These are phyloP conservation scores for Pilatotrama ljubarskyi DNA, from an alignment of 768 basidiomycete genomes.

Conservation along the genomic window DNA sequence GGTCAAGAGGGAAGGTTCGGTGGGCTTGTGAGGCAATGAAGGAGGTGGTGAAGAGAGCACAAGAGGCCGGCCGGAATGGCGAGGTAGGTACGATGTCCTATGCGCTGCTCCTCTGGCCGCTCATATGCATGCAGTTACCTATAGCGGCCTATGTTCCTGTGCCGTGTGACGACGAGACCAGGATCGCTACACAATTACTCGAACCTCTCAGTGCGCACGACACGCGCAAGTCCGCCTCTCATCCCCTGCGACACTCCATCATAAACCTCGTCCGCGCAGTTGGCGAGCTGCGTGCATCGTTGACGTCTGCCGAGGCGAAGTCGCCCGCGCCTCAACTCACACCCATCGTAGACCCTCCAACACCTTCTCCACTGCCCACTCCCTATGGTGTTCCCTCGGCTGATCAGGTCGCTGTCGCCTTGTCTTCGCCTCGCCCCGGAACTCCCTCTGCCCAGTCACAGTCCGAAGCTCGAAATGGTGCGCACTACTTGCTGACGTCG, in stretches of 20 bases:
- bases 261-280: slow-evolving; percentile 73
- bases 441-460: slow-evolving; percentile 11
- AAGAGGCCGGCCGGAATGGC: slow-evolving; percentile 43
- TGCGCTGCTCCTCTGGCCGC: not conserved
- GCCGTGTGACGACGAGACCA: slow-evolving; percentile 42
- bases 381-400: not conserved
- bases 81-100: slow-evolving; percentile 49
- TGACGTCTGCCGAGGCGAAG: slow-evolving; percentile 1
- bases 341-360: not conserved
- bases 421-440: slow-evolving; percentile 1
- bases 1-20: slow-evolving; percentile 61
- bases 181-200: slow-evolving; percentile 15
- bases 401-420: slow-evolving; percentile 12
- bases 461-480: slow-evolving; percentile 48
- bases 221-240: slow-evolving; percentile 61
- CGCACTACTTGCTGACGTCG: slow-evolving; percentile 87
- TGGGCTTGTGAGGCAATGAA: slow-evolving; percentile 80
- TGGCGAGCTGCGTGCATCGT: slow-evolving; percentile 52
- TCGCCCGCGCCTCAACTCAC: slow-evolving; percentile 7
- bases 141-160: slow-evolving; percentile 71
- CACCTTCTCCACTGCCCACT: not conserved
- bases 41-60: slow-evolving; percentile 50
- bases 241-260: slow-evolving; percentile 85
- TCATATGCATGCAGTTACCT: slow-evolving; percentile 52
- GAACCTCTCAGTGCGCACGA: slow-evolving; percentile 61